These are phyloP conservation scores for Nakataea oryzae DNA, from an alignment of 2,329 filamentous ascomycete species.

Conservation along the genomic window DNA sequence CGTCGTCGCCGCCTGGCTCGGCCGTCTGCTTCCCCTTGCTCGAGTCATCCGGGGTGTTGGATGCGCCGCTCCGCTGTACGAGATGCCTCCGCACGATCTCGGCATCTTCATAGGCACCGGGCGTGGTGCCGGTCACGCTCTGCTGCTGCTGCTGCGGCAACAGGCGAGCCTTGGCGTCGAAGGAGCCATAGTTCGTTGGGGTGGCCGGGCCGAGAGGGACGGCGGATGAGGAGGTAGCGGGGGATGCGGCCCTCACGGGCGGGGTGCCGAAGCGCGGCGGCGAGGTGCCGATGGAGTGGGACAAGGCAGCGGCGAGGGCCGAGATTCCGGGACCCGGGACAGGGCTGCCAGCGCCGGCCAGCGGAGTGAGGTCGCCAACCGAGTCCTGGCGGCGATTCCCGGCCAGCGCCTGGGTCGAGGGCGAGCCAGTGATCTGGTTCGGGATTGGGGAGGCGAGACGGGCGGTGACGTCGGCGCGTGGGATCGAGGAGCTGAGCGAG, in stretches of 20 bases:
- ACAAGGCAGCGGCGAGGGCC: slow-evolving; percentile 78
- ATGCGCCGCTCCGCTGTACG: slow-evolving; percentile 53
- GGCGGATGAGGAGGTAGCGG: slow-evolving; percentile 32
- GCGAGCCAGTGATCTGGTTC: slow-evolving; percentile 23
- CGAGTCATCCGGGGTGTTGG: slow-evolving; percentile 38
- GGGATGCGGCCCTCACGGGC: slow-evolving; percentile 48
- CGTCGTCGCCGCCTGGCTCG: slow-evolving; percentile 38
- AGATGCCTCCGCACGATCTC: slow-evolving; percentile 87
- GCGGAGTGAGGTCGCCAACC: slow-evolving; percentile 44
- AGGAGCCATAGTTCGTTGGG: slow-evolving; percentile 74
- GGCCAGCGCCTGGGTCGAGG: slow-evolving; percentile 9
- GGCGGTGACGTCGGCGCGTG: slow-evolving; percentile 49
- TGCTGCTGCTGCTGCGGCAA: slow-evolving; percentile 18
- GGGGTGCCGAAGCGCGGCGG: slow-evolving; percentile 62
- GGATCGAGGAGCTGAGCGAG: slow-evolving; percentile 39
- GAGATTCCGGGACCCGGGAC: slow-evolving; percentile 72
- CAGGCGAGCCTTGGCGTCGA: slow-evolving; percentile 55
- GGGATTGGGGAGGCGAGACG: slow-evolving; percentile 48
- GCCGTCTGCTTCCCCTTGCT: slow-evolving; percentile 44
- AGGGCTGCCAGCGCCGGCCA: slow-evolving; percentile 54
- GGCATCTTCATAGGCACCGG: slow-evolving; percentile 68
- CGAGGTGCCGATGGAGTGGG: slow-evolving; percentile 59
- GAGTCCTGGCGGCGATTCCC: slow-evolving; percentile 30
- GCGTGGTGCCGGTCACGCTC: slow-evolving; percentile 24
- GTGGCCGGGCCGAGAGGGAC: slow-evolving; percentile 21